Percentiles rank a stretch among this genome's conserved stretches.
These are phyloP conservation scores for Candida jianshihensis DNA, from an alignment of 805 yeast species.

Conservation along the genomic window DNA sequence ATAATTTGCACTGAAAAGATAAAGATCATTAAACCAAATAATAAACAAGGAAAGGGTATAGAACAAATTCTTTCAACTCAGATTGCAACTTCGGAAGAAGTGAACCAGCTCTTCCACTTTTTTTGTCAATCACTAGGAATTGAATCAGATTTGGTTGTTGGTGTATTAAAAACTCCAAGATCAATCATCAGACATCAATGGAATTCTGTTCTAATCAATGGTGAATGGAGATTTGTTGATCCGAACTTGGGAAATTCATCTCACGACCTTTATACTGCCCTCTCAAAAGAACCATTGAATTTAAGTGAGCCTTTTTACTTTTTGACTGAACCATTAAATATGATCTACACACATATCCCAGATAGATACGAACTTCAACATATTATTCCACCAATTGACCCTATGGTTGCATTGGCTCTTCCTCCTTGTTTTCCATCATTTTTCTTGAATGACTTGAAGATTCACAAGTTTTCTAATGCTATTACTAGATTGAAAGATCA, in stretches of 20 bases:
- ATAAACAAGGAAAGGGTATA: constrained; percentile 24
- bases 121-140: constrained; percentile 66
- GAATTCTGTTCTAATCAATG: constrained; percentile 72
- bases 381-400: constrained; percentile 77
- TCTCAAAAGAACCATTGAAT: constrained; percentile 24
- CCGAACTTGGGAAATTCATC: constrained; percentile 55
- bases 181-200: constrained; percentile 77
- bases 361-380: constrained; percentile 74
- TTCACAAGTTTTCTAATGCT: constrained; percentile 71
- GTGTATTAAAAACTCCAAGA: constrained; percentile 78
- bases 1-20: constrained; percentile 57
- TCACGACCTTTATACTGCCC: constrained; percentile 40
- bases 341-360: constrained; percentile 86
- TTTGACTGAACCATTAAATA: constrained; percentile 63
- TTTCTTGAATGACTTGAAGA: constrained; percentile 48
- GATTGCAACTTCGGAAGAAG: constrained; percentile 60
- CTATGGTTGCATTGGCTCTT: constrained; percentile 65
- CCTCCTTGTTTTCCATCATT: constrained; percentile 88
- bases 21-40: constrained; percentile 27
- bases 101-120: constrained; percentile 69
- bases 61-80: constrained; percentile 37
- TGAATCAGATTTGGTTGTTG: constrained; percentile 70
- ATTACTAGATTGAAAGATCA: constrained; percentile 63
- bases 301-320: constrained; percentile 55
- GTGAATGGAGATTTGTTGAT: constrained; percentile 78